Conservation (phyloP, 441 rosid species). For the Populus trichocarpa region DNA sequence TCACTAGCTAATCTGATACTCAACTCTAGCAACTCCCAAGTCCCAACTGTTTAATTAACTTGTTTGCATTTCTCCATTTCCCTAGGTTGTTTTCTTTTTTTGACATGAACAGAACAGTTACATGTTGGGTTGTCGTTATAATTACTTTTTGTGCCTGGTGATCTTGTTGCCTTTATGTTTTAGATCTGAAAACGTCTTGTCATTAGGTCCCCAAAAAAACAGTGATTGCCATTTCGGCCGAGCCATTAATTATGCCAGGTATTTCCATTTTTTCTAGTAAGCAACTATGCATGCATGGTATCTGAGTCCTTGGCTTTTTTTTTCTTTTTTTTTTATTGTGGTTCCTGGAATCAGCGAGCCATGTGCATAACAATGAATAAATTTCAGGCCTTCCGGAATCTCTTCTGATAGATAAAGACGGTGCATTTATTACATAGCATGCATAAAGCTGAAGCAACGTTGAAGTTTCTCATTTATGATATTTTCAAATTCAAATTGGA, state of each 20-base stretch:
- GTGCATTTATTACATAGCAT: slow-evolving; percentile 12
- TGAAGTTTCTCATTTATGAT: slow-evolving; percentile 2
- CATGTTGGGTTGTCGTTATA: not conserved
- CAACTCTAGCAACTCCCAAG: not conserved
- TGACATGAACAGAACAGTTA: not conserved
- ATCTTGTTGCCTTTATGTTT: slow-evolving; percentile 5
- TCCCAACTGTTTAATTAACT: not conserved
- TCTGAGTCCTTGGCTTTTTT: not conserved
- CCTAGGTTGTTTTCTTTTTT: not conserved
- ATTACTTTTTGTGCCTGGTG: not conserved
- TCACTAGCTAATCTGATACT: not conserved
- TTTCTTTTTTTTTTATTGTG: not conserved
- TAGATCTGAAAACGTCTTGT: not conserved
- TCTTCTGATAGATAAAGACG: slow-evolving; percentile 15
- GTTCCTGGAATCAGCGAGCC: slow-evolving; percentile 15
- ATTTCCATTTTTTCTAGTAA: not conserved
- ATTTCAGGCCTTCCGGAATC: slow-evolving; percentile 9
- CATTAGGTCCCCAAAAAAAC: not conserved
- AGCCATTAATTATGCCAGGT: not conserved
- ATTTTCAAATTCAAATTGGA: slow-evolving; percentile 3
- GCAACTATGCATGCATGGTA: not conserved
- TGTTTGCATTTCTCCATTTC: not conserved
- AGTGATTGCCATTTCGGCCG: not conserved
- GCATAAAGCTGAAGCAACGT: not conserved
- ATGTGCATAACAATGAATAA: slow-evolving; percentile 21